A percentile compares a stretch with the other conserved stretches of the same genome.
These are phyloP conservation scores for Microsporum ferrugineum DNA, from an alignment of 2,329 filamentous ascomycete species.

Conservation along the genomic window DNA sequence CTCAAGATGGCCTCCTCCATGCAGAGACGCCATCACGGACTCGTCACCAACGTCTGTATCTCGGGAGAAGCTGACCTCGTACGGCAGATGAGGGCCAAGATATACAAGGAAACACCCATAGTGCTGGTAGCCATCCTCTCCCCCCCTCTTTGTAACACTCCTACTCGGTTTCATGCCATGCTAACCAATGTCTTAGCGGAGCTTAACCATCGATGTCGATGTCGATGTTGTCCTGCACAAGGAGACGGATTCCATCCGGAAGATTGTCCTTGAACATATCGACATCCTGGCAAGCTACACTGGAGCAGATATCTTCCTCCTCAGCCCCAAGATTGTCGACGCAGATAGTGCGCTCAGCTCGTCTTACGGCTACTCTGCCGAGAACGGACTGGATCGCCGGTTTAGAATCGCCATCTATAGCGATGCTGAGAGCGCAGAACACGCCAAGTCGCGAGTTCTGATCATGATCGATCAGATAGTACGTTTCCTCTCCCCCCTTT, in stretches of 20 bases:
- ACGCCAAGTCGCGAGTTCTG: constrained; percentile 88
- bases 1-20: constrained; percentile 52
- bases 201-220: constrained; percentile 86
- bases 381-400: constrained; percentile 73
- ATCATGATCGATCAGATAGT: constrained; percentile 96
- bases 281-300: constrained; percentile 79
- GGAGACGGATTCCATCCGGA: constrained; percentile 54
- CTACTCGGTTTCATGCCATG: constrained; percentile 15
- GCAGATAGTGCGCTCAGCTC: constrained; percentile 64
- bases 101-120: constrained; percentile 84
- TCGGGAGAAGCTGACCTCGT: constrained; percentile 80
- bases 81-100: constrained; percentile 76
- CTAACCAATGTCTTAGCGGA: constrained; percentile 50
- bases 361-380: constrained; percentile 63
- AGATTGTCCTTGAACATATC: constrained; percentile 68
- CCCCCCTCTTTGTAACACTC: not conserved
- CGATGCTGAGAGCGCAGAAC: constrained; percentile 87
- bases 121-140: constrained; percentile 58
- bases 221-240: constrained; percentile 79
- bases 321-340: constrained; percentile 75
- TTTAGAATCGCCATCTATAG: constrained; percentile 91
- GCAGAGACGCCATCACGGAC: constrained; percentile 42
- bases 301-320: constrained; percentile 90
- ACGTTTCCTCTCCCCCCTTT: constrained; percentile 25
- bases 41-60: constrained; percentile 79